These are phyloP conservation scores for Ceratobasidium papillatum DNA, from an alignment of 1,284 basidiomycete genomes.

Conservation along the genomic window DNA sequence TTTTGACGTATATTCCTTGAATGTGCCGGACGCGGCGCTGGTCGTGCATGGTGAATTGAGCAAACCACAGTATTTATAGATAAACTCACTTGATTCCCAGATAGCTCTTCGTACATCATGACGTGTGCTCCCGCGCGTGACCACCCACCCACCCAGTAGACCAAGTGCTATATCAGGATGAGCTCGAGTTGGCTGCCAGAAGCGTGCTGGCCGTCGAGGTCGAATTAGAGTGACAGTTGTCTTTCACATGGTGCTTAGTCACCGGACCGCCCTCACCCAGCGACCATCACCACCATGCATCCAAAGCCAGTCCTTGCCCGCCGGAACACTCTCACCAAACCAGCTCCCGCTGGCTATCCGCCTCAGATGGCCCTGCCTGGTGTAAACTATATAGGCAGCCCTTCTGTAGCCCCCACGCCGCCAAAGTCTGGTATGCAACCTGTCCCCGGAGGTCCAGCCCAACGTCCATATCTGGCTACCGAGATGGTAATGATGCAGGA, in stretches of 20 bases:
- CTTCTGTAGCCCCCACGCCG: not conserved
- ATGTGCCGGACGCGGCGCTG: constrained; percentile 80
- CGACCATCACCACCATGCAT: constrained; percentile 11
- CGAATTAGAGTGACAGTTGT: constrained; percentile 14
- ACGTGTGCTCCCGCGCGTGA: not conserved
- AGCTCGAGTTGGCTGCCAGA: constrained; percentile 14
- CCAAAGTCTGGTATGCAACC: not conserved
- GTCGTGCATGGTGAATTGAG: constrained; percentile 15
- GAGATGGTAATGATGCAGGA: constrained; percentile 41
- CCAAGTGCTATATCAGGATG: constrained; percentile 18
- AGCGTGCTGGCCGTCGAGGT: constrained; percentile 14
- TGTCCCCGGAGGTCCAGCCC: not conserved
- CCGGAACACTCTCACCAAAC: constrained; percentile 24
- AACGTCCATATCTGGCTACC: constrained; percentile 24
- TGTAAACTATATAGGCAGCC: constrained; percentile 6
- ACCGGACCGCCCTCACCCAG: not conserved
- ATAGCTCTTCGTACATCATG: constrained; percentile 36
- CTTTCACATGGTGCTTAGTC: constrained; percentile 39
- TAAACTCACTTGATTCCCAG: constrained; percentile 13
- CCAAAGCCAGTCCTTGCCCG: constrained; percentile 11
- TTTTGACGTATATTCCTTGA: constrained; percentile 74
- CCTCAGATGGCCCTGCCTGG: constrained; percentile 32
- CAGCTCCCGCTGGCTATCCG: constrained; percentile 12
- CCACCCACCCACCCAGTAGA: constrained; percentile 33
- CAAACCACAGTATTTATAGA: not conserved